phyloP scores from a whole-genome alignment of 345 rosid genomes.

The Orychophragmus violaceus region DNA sequence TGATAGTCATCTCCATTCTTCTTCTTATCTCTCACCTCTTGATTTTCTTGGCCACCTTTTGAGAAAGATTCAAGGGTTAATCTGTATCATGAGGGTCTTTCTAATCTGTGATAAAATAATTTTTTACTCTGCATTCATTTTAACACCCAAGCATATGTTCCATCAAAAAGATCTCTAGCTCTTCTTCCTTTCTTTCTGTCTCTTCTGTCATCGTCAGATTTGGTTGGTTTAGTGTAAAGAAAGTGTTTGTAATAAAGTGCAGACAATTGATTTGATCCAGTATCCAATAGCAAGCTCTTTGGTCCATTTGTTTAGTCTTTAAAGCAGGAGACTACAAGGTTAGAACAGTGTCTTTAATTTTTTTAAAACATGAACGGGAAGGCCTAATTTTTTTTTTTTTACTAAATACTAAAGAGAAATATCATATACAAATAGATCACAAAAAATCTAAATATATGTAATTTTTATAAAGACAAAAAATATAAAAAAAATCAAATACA shows the following conservation, averaged over 20 bases:
- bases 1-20: slow-evolving; percentile 45
- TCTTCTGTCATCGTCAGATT: background rate
- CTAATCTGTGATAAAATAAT: slow-evolving; percentile 18
- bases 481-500: too few relatives aligned
- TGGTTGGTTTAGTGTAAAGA: slow-evolving; percentile 9
- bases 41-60: slow-evolving; percentile 53
- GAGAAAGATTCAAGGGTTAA: slow-evolving; percentile 36
- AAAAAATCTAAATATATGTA: too few relatives aligned
- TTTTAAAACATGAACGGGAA: too few relatives aligned
- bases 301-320: too few relatives aligned
- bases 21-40: slow-evolving; percentile 51
- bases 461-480: too few relatives aligned
- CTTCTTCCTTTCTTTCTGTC: background rate
- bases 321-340: too few relatives aligned
- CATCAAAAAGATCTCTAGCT: background rate
- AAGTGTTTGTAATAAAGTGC: slow-evolving; percentile 17
- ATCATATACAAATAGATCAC: too few relatives aligned
- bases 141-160: background rate
- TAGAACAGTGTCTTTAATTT: too few relatives aligned
- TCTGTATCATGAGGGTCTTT: background rate
- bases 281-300: background rate
- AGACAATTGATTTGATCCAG: slow-evolving; percentile 1
- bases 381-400: too few relatives aligned
- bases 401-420: too few relatives aligned
- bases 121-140: slow-evolving; percentile 16